Evolutionary conservation across 2,329 filamentous ascomycete genomes (phyloP), one percentile per base, ranked within the genome.

Genomic region (Nothophaeocryptopus gaeumannii): DNA sequence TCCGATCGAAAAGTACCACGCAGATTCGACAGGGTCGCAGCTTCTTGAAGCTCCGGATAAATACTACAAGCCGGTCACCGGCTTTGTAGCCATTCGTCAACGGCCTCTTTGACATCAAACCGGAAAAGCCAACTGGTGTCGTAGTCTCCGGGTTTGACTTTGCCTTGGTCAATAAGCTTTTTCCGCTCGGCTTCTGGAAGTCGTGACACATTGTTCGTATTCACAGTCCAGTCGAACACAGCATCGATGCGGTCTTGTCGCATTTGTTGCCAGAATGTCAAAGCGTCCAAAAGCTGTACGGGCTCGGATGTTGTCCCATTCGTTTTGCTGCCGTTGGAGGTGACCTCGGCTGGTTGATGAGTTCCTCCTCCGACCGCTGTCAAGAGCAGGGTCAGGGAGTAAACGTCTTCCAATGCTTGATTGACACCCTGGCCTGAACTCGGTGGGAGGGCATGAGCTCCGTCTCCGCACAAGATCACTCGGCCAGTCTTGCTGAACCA

Each of bases 391-490:
- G 70, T 65, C 8, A 81, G 65, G 0, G 73, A 69, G 53, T 78
- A 74, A 0, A 70, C 72, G 63, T 83, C 80, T 60, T 83, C 79
- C 9, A 83, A 59, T 0, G 77, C 79, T 62, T 81, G 79, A 3
- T 73, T 76, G 0, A 75, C 72, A 0, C 80, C 80, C 61, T 82
- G 79, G 2, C 79, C 78, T 0, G 74, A 74, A 3, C 73, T 76
- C 0, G 80, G 73, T 2, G 77, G 74, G 47, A 82, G 67, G 0
- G 79, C 78, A 63, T 83, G 79, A 0, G 78, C 79, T 2, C 78
- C 78, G 61, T 83, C 80, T 3, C 80, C 80, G 2, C 82, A 64
- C 2, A 83, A 64, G 4, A 83, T 69, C 2, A 80, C 71, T 0
- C 76, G 69, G 8, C 74, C 65, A 5, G 68, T 63, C 33, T 54